Base-by-base conservation (phyloP, 768 basidiomycete species). In the Galerina marginata region DNA sequence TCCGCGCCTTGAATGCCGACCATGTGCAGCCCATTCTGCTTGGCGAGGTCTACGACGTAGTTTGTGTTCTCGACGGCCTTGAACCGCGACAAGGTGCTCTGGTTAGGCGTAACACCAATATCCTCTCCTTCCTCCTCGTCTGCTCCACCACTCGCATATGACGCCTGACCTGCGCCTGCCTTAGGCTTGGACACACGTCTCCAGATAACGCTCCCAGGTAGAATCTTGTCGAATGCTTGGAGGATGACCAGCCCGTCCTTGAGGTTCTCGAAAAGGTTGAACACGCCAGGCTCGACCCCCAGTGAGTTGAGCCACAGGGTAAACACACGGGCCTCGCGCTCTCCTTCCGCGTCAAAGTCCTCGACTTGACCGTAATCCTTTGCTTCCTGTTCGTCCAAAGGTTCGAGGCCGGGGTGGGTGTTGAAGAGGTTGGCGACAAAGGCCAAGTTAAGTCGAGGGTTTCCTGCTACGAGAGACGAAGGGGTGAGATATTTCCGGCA, bases 391-490 rank as follows among this genome's bases (percentile, higher is more conserved):
- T 95, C 95, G 70, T 96, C 95, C 46, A 99, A 85, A 1, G 96
- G 96, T 62, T 86, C 97, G 36, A 99, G 88, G 0, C 96, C 94
- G 0, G 96, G 97, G 76, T 92, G 89, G 2, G 93, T 99, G 81
- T 99, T 99, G 86, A 99, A 99, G 55, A 99, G 84, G 76, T 99
- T 96, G 42, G 97, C 97, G 60, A 98, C 96, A 72, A 99, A 99
- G 12, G 95, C 95, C 56, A 99, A 90, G 76, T 99, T 99, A 46
- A 99, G 86, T 66, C 96, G 94, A 9, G 95, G 96, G 73, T 99
- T 99, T 16, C 97, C 97, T 2, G 94, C 79, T 29, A 98, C 85
- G 59, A 99, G 87, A 7, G 97, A 92, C 2, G 92, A 89, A 0
- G 93, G 88, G 0, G 96, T 96, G 20, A 99, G 84, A 80, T 96